Conservation (phyloP, 176 grass and related monocot genomes). For the Sorghum bicolor region DNA sequence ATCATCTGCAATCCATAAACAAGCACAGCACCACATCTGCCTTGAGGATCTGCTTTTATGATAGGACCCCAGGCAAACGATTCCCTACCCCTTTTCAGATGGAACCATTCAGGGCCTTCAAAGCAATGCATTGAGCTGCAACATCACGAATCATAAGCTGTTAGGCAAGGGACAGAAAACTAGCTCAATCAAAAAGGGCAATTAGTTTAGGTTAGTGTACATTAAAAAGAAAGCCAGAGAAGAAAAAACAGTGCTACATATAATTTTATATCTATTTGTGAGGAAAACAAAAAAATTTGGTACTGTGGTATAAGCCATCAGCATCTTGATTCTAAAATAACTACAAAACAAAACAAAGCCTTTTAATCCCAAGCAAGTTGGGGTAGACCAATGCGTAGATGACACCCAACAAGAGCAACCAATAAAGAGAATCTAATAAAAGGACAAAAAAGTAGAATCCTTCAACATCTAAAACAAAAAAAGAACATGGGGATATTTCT, state of each 20-base stretch:
- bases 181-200: background rate
- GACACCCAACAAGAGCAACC: background rate
- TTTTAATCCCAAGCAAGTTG: background rate
- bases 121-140: slow-evolving; percentile 99
- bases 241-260: background rate
- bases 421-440: background rate
- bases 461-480: background rate
- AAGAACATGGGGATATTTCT: background rate
- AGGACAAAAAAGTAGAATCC: background rate
- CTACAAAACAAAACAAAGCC: background rate
- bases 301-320: background rate
- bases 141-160: slow-evolving; percentile 20
- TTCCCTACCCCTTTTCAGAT: slow-evolving; percentile 95
- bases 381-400: background rate
- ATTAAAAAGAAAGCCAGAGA: background rate
- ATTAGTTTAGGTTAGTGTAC: background rate
- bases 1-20: slow-evolving; percentile 80
- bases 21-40: slow-evolving; percentile 75
- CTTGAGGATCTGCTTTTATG: slow-evolving; percentile 81
- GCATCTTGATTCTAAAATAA: background rate
- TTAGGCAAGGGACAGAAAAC: slow-evolving; percentile 25
- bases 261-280: background rate
- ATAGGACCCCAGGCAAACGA: slow-evolving; percentile 85
- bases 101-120: slow-evolving; percentile 90
- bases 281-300: background rate